These are phyloP conservation scores for Magnaporthiopsis poae DNA, from an alignment of 2,329 filamentous ascomycete genomes.

Conservation along the genomic window DNA sequence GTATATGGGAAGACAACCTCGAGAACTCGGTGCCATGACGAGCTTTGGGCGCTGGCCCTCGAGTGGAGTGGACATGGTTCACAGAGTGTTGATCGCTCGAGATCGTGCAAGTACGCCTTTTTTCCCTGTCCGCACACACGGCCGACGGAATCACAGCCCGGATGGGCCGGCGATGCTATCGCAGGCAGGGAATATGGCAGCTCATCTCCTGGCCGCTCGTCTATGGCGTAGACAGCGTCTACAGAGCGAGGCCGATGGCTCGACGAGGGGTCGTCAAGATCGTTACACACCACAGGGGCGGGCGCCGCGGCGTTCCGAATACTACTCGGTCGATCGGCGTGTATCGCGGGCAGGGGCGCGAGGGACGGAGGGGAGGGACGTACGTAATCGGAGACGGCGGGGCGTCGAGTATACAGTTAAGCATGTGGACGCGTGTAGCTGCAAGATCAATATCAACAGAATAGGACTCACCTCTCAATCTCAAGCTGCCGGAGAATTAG, in stretches of 20 bases:
- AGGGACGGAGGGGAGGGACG: background rate
- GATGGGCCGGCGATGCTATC: background rate
- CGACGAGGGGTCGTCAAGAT: background rate
- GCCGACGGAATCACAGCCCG: background rate
- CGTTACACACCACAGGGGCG: background rate
- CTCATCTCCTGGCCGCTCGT: background rate
- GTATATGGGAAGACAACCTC: background rate
- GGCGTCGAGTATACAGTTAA: background rate
- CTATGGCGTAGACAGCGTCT: background rate
- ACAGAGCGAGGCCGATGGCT: background rate
- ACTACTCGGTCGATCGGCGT: background rate
- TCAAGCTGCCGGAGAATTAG: background rate
- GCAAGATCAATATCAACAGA: background rate
- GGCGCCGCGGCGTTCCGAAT: background rate
- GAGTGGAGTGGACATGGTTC: background rate
- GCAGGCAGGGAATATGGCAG: background rate
- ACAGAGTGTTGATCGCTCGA: background rate
- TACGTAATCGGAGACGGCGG: background rate
- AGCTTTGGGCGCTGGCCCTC: background rate
- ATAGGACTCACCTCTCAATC: background rate
- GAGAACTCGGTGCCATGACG: background rate
- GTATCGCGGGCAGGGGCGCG: background rate
- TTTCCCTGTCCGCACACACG: background rate
- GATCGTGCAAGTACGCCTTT: background rate
- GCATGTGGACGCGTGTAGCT: background rate